Evolutionary conservation across 495 filamentous ascomycete species (phyloP).

Genomic region (Pyrenula aspistea): DNA sequence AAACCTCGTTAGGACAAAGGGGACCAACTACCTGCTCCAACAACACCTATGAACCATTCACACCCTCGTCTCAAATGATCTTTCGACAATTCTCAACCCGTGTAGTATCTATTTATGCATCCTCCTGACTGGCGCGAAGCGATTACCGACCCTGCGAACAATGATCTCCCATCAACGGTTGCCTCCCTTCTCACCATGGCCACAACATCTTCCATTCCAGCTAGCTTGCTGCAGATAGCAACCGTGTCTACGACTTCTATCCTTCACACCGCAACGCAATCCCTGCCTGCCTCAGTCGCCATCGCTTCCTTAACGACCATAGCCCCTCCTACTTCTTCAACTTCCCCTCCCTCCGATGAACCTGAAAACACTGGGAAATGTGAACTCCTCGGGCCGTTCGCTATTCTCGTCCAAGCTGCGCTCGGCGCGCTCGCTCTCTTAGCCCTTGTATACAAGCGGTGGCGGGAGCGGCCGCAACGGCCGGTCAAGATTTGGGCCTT

Average conservation of each 20-base stretch:
- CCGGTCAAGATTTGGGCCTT: slow-evolving; percentile 94
- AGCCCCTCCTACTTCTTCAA: slow-evolving; percentile 6
- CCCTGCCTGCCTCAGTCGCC: background rate
- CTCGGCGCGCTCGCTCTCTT: slow-evolving; percentile 75
- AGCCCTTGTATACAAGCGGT: slow-evolving; percentile 85
- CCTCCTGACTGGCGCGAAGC: background rate
- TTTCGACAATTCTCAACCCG: no score
- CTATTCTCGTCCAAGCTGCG: slow-evolving; percentile 76
- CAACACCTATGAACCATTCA: background rate
- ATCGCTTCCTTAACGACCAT: slow-evolving; percentile 2
- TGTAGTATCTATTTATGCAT: background rate
- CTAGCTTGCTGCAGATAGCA: background rate
- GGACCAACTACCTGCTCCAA: background rate
- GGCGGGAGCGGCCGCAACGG: slow-evolving; percentile 79
- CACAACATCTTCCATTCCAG: background rate
- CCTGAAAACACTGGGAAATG: slow-evolving; percentile 55
- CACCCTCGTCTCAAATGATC: background rate
- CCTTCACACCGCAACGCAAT: background rate
- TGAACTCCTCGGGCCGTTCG: slow-evolving; percentile 71
- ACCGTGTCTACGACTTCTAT: background rate
- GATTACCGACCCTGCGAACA: background rate
- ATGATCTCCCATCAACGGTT: background rate
- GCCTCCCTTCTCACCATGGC: background rate
- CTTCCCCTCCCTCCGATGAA: slow-evolving; percentile 11
- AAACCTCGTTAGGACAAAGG: background rate